These are phyloP conservation scores for Lactarius sanguifluus DNA, from an alignment of 768 basidiomycete genomes.

Conservation along the genomic window DNA sequence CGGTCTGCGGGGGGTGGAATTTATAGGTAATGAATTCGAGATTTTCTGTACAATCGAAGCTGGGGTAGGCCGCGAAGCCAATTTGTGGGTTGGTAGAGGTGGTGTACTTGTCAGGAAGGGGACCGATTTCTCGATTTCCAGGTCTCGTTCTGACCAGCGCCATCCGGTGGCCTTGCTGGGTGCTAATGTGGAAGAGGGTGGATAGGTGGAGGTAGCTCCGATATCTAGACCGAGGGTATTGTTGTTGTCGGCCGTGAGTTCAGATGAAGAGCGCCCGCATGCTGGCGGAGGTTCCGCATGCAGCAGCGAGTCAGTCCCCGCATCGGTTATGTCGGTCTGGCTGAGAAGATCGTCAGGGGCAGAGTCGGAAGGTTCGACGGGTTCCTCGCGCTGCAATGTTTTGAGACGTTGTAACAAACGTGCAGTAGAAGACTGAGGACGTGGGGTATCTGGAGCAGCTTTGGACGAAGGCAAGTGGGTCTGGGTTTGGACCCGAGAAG, in stretches of 20 bases:
- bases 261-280: slow-evolving; percentile 9
- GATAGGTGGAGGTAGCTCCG: slow-evolving; percentile 20
- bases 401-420: slow-evolving; percentile 27
- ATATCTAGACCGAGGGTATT: slow-evolving; percentile 37
- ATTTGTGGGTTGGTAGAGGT: slow-evolving; percentile 14
- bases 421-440: slow-evolving; percentile 21
- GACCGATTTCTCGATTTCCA: slow-evolving; percentile 25
- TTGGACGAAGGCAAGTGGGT: slow-evolving; percentile 8
- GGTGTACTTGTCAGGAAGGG: slow-evolving; percentile 29
- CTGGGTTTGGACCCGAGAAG: background rate
- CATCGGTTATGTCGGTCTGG: slow-evolving; percentile 15
- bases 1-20: slow-evolving; percentile 16
- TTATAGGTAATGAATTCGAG: background rate
- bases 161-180: slow-evolving; percentile 14
- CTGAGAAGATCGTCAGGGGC: slow-evolving; percentile 20
- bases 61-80: slow-evolving; percentile 16
- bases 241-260: slow-evolving; percentile 29
- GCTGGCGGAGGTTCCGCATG: background rate
- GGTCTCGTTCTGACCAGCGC: slow-evolving; percentile 19
- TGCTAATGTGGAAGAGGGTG: slow-evolving; percentile 19
- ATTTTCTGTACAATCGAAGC: slow-evolving; percentile 14
- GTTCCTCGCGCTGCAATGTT: slow-evolving; percentile 18
- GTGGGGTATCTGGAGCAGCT: slow-evolving; percentile 2
- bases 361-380: slow-evolving; percentile 13
- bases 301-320: slow-evolving; percentile 15